phyloP scores from a whole-genome alignment of 2,329 filamentous ascomycete genomes.

The Pseudocercospora fuligena region DNA sequence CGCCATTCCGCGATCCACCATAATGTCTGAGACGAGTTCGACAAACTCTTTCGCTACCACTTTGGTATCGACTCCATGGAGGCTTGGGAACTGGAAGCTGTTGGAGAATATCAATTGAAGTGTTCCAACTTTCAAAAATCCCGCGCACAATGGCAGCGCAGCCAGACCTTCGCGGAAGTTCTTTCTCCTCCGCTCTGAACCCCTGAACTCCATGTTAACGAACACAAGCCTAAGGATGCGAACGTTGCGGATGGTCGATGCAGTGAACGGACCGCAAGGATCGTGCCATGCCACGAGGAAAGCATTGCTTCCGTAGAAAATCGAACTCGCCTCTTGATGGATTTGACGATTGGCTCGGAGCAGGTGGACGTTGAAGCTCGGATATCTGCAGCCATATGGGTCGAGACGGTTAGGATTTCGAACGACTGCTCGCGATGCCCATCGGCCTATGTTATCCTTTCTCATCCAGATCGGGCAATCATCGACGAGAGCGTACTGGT shows the following conservation, averaged over 20 bases:
- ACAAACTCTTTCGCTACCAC: background rate
- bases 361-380: too few relatives aligned
- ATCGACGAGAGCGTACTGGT: background rate
- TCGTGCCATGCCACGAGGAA: background rate
- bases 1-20: background rate
- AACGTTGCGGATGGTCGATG: background rate
- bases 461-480: background rate
- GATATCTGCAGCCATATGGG: background rate
- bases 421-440: background rate
- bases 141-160: background rate
- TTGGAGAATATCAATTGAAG: background rate
- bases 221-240: background rate
- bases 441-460: background rate
- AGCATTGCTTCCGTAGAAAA: background rate
- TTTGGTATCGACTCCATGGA: background rate
- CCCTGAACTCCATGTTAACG: background rate
- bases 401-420: background rate
- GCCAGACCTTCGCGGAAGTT: background rate
- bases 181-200: background rate
- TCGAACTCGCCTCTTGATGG: background rate
- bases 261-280: background rate
- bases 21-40: background rate
- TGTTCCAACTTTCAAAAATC: background rate
- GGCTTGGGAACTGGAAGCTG: background rate
- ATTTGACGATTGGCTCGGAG: background rate